These are phyloP conservation scores for Hibiscus syriacus DNA, from an alignment of 345 rosid genomes.

Conservation along the genomic window DNA sequence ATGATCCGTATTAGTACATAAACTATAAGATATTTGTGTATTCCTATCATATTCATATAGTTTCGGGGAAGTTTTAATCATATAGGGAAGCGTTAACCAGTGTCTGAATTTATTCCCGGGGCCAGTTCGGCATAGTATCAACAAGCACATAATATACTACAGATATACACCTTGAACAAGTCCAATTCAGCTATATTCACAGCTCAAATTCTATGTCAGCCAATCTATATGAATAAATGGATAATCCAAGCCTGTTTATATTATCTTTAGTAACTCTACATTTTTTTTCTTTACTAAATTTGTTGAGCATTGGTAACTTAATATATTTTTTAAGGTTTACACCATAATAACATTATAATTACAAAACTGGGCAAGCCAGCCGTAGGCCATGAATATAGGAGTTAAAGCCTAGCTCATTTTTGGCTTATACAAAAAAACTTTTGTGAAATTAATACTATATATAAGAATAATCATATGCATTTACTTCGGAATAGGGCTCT, in stretches of 20 bases:
- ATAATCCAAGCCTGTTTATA: not conserved
- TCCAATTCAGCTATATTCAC: too few relatives aligned
- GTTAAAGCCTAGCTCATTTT: not conserved
- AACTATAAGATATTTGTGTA: not conserved
- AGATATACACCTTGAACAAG: too few relatives aligned
- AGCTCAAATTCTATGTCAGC: not conserved
- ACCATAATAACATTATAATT: too few relatives aligned
- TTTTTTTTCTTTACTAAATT: too few relatives aligned
- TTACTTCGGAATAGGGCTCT: too few relatives aligned
- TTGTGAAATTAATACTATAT: too few relatives aligned
- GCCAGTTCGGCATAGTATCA: too few relatives aligned
- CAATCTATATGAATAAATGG: not conserved
- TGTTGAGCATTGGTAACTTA: too few relatives aligned
- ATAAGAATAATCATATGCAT: too few relatives aligned
- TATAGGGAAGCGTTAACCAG: not conserved
- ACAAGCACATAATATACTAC: not conserved
- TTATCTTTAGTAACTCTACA: not conserved
- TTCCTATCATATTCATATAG: not conserved
- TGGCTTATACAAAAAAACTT: too few relatives aligned
- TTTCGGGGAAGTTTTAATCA: not conserved
- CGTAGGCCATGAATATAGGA: not conserved
- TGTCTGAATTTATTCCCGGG: not conserved
- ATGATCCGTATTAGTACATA: not conserved
- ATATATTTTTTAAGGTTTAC: too few relatives aligned
- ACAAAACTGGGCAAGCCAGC: not conserved